Evolutionary conservation across 2,329 filamentous ascomycete genomes (phyloP).

Genomic region (Penicillium concentricum): DNA sequence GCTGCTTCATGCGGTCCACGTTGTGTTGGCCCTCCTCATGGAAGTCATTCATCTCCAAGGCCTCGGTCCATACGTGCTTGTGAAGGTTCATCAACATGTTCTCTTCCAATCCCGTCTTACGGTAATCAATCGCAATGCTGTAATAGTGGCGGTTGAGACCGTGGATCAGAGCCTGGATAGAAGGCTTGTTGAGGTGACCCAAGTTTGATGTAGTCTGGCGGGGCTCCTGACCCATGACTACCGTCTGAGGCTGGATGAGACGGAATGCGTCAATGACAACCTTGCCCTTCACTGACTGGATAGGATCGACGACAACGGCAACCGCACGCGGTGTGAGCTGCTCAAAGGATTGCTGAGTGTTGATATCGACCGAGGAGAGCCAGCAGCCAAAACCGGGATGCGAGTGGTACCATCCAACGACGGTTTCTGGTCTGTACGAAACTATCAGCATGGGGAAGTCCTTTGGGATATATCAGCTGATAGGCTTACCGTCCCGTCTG

Average conservation of each 20-base stretch:
- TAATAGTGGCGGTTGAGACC: conserved; percentile 99
- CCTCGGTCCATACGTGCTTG: conserved; percentile 99
- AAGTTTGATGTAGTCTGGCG: conserved; percentile 97
- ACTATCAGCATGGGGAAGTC: conserved; percentile 4
- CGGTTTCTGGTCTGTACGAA: conserved; percentile 75
- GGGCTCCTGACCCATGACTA: conserved; percentile 97
- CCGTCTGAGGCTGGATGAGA: conserved; percentile 93
- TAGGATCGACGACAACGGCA: conserved; percentile 95
- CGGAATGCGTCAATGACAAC: conserved; percentile 99
- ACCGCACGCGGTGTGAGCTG: conserved; percentile 95
- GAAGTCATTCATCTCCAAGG: conserved; percentile 96
- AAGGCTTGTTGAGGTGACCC: conserved; percentile 97
- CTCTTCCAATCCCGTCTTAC: conserved; percentile 95
- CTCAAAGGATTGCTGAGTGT: conserved; percentile 99
- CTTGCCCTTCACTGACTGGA: conserved; percentile 99
- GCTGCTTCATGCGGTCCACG: conserved; percentile 80
- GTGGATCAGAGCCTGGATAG: conserved; percentile 98
- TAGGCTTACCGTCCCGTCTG: conserved; percentile 83
- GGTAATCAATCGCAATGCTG: conserved; percentile 96
- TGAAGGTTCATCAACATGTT: conserved; percentile 99
- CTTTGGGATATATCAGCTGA: background rate
- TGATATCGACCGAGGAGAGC: conserved; percentile 98
- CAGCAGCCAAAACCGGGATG: conserved; percentile 99
- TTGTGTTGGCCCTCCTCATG: conserved; percentile 78
- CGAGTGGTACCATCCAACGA: conserved; percentile 99